These are phyloP conservation scores for Sphaerostilbella broomeana DNA, from an alignment of 2,329 filamentous ascomycete species.

Conservation along the genomic window DNA sequence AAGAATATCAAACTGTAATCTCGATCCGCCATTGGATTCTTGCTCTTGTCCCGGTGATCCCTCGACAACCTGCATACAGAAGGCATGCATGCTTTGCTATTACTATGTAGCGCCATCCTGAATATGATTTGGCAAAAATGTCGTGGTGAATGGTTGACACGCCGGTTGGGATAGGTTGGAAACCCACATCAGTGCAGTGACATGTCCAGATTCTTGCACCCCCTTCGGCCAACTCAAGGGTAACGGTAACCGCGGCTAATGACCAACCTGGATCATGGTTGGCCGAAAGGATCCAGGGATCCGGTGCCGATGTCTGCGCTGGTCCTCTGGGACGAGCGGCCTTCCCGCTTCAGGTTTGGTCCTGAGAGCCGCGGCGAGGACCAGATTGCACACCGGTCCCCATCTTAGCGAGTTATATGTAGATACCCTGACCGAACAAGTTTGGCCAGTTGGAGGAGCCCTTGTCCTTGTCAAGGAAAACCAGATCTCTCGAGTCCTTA, in stretches of 20 bases:
- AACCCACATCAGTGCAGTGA: no score
- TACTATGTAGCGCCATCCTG: no score
- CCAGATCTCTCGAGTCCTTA: conserved; percentile 12
- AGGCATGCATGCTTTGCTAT: conserved; percentile 5
- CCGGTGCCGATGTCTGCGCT: conserved; percentile 8
- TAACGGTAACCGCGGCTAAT: conserved; percentile 4
- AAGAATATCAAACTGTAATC: no score
- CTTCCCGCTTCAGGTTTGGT: neutral
- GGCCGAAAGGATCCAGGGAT: conserved; percentile 12
- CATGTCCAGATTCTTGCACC: neutral
- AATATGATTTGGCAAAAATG: no score
- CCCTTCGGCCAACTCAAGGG: conserved; percentile 11
- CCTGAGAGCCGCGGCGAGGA: neutral
- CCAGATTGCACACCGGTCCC: neutral
- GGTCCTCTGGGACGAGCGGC: neutral
- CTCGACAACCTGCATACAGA: conserved; percentile 7
- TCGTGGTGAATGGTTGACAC: no score
- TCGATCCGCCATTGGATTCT: no score
- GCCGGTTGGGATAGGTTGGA: no score
- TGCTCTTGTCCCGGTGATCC: conserved; percentile 8
- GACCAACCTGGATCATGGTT: conserved; percentile 5
- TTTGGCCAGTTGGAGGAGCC: conserved; percentile 4
- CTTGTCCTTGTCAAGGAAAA: conserved; percentile 12
- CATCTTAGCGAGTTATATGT: no score
- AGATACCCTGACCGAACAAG: no score